phyloP scores from a whole-genome alignment of 331 rosid species.

The Malus hybrid region DNA sequence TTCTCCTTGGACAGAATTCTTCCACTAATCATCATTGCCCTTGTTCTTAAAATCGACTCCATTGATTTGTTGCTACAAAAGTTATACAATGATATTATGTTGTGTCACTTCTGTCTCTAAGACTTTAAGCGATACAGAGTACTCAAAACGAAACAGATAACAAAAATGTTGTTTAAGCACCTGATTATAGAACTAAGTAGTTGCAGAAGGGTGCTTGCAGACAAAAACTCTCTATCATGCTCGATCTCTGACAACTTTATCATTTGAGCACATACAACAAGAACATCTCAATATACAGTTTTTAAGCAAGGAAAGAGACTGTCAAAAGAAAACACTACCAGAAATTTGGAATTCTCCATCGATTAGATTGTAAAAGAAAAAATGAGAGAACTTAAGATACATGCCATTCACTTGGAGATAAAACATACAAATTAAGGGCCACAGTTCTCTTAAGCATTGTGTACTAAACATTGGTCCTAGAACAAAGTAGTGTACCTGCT shows the following conservation, averaged over 20 bases:
- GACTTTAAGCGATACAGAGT: neutral
- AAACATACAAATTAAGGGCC: neutral
- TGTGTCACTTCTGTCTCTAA: neutral
- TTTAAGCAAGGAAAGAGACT: neutral
- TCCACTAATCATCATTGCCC: constrained; percentile 84
- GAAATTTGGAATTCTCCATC: neutral
- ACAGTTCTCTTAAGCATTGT: neutral
- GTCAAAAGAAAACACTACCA: neutral
- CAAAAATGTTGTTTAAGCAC: constrained; percentile 24
- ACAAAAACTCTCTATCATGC: constrained; percentile 69
- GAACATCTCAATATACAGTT: constrained; percentile 3
- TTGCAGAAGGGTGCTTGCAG: constrained; percentile 61
- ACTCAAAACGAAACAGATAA: neutral
- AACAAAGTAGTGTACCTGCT: neutral
- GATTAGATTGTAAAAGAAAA: neutral
- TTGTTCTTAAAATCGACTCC: constrained; percentile 60
- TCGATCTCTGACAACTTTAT: constrained; percentile 71
- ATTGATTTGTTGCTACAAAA: constrained; percentile 39
- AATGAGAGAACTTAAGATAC: neutral
- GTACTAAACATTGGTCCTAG: neutral
- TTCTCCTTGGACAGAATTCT: constrained; percentile 66
- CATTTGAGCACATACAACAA: constrained; percentile 19
- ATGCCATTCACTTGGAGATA: neutral
- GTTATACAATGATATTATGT: neutral
- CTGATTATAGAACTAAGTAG: constrained; percentile 69